Evolutionary conservation across 1,284 basidiomycete species (phyloP).

Genomic region (Taiwanofungus camphoratus): DNA sequence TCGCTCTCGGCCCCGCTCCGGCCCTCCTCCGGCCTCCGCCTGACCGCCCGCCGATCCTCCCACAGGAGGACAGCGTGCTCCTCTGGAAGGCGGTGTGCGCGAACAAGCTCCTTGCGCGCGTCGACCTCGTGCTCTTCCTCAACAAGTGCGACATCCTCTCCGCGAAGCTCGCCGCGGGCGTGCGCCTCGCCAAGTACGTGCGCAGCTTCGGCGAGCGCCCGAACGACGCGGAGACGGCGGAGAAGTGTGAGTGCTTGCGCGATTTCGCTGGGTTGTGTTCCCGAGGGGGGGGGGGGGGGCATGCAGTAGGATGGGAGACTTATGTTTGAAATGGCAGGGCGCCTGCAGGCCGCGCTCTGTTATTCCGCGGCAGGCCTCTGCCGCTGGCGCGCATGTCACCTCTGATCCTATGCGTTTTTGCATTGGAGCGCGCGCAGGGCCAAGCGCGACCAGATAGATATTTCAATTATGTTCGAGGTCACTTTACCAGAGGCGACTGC

Average conservation of each 20-base stretch:
- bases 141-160: constrained; percentile 78
- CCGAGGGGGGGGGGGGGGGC: too few species aligned
- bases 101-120: constrained; percentile 65
- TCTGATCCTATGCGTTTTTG: too few species aligned
- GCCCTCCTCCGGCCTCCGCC: constrained; percentile 11
- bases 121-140: constrained; percentile 72
- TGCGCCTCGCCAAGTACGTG: constrained; percentile 61
- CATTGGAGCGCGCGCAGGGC: too few species aligned
- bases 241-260: constrained; percentile 49
- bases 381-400: too few species aligned
- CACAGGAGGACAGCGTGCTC: constrained; percentile 72
- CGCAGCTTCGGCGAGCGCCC: constrained; percentile 66
- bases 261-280: too few species aligned
- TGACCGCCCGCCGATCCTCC: constrained; percentile 4
- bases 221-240: constrained; percentile 66
- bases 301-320: too few species aligned
- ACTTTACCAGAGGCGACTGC: too few species aligned
- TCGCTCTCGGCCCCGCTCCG: not conserved
- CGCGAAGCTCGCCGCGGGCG: constrained; percentile 55
- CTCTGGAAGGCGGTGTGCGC: constrained; percentile 75
- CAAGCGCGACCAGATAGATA: too few species aligned
- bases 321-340: too few species aligned
- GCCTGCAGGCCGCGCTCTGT: too few species aligned
- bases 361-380: too few species aligned
- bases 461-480: too few species aligned